Base-by-base conservation (phyloP, 1,284 basidiomycete genomes). In the Sporisorium sorghi region DNA sequence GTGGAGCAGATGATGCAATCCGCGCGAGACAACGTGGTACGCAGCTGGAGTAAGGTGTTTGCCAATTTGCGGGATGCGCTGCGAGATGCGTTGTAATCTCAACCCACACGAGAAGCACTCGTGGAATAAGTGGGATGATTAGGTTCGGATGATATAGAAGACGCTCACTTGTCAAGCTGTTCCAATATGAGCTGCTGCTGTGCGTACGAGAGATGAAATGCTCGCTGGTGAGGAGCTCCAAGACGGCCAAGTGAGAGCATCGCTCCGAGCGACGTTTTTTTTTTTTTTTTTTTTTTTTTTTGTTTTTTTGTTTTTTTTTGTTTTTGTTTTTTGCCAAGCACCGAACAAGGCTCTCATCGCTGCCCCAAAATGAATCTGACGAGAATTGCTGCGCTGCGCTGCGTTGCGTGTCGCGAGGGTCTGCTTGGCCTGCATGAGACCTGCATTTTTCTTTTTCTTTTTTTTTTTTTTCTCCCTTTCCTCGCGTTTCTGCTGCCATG, bases 51-150 rank as follows among this genome's bases (percentile, higher is more conserved):
- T 3, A 69, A 66, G 40, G 62, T 66, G 21, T 60, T 70, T 19
- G 59, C 17, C 26, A 66, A 62, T 33, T 26, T 66, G 9, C 24
- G 66, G 24, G 72, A 74, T 61, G 61, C 66, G 9, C 21, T 69
- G 28, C 60, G 71, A 0, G 54, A 65, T 40, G 69, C 69, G 14
- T n/a, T 72, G 58, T 65, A 40, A 28, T 23, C 14, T 14, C 19
- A 19, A 15, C 17, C 37, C 37, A 40, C 15, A 14, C 12, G 24
- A 26, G 28, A 30, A 47, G 28, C 46, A n/a, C n/a, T 14, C 9
- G 15, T 33, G n/a, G 14, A 15, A 19, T 3, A 8, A 9, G 21
- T 28, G 21, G 24, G 37, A n/a, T 40, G 37, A n/a, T 17, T 19
- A 6, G 37, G 19, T 40, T 40, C n/a, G 8, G 37, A 40, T 40